A percentile compares a stretch with the other conserved stretches of the same genome.
phyloP scores from a whole-genome alignment of 1,139 yeast species.

The Yamadazyma atmosphaerica region DNA sequence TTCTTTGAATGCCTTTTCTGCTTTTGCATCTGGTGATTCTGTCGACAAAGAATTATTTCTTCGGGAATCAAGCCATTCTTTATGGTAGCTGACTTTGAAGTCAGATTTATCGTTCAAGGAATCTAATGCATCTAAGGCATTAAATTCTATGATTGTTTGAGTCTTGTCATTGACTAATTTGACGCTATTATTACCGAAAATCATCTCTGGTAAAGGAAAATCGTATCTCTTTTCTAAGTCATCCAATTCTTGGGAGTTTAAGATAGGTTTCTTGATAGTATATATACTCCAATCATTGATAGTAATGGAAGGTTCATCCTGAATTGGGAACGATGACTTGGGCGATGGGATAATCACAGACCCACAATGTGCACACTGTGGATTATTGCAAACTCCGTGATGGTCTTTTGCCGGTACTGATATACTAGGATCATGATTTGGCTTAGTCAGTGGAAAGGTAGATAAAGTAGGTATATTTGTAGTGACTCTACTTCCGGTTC shows the following conservation, averaged over 20 bases:
- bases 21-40: conserved; percentile 21
- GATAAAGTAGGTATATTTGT: too few relatives aligned
- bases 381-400: conserved; percentile 42
- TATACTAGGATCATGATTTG: conserved; percentile 15
- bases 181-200: conserved; percentile 86
- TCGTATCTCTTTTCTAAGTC: conserved; percentile 56
- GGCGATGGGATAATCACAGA: conserved; percentile 75
- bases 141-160: conserved; percentile 59
- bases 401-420: conserved; percentile 36
- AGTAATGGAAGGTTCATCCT: conserved; percentile 65
- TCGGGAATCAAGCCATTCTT: conserved; percentile 79
- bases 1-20: conserved; percentile 30
- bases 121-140: conserved; percentile 79
- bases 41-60: conserved; percentile 28
- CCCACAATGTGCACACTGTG: conserved; percentile 67
- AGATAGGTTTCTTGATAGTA: conserved; percentile 74
- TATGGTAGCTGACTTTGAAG: conserved; percentile 76
- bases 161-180: conserved; percentile 42
- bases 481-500: too few relatives aligned
- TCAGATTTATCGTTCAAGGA: conserved; percentile 48
- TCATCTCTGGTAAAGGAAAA: conserved; percentile 95
- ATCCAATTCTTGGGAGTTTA: conserved; percentile 75
- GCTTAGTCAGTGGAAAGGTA: too few relatives aligned
- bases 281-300: conserved; percentile 75
- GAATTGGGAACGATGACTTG: conserved; percentile 57